Evolutionary conservation across 805 yeast species (phyloP), one percentile per base, ranked within the genome.

Genomic region (Teunomyces atbi): DNA sequence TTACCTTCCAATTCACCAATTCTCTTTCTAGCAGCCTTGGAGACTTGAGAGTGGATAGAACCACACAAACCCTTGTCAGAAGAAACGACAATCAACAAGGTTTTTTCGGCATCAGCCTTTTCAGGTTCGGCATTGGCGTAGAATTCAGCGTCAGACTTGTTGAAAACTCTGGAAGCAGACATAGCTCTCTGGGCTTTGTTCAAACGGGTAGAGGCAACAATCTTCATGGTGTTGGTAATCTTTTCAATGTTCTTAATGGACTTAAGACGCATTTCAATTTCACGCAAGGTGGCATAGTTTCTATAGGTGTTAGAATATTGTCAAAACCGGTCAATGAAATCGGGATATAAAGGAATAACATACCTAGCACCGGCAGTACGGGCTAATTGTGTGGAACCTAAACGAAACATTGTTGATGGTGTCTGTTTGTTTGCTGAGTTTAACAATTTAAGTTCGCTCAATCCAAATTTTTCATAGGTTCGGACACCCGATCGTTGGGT

Each of bases 61-160:
- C 99, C 99, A 82, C 99, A 94, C 62, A 94, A 82, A 67, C 99
- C 99, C 78, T 94, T 94, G 77, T 94, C 99, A 50, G 97, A 89
- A 41, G 98, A 86, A 54, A 90, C 82, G 48, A 91, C 97, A 64
- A 92, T 77, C 58, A 92, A 73, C 65, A 94, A 81, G 55, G 86
- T 82, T 74, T 84, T 87, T 62, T 77, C 78, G 38, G 65, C 70
- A 58, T 71, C 78, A 49, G 78, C 65, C 47, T 77, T 68, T 52
- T 76, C 80, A 53, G 96, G 88, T 75, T 89, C 96, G 51, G 96
- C 84, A 68, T 84, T 82, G 57, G 79, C 74, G 74, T 76, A 89
- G 60, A 94, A 89, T 66, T 86, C 89, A 52, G 76, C 59, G 65
- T 90, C 96, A 49, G 91, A 83, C 60, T 79, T 78, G 65, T 84